These are phyloP conservation scores for Microsporum ferrugineum DNA, from an alignment of 2,329 filamentous ascomycete species.

Conservation along the genomic window DNA sequence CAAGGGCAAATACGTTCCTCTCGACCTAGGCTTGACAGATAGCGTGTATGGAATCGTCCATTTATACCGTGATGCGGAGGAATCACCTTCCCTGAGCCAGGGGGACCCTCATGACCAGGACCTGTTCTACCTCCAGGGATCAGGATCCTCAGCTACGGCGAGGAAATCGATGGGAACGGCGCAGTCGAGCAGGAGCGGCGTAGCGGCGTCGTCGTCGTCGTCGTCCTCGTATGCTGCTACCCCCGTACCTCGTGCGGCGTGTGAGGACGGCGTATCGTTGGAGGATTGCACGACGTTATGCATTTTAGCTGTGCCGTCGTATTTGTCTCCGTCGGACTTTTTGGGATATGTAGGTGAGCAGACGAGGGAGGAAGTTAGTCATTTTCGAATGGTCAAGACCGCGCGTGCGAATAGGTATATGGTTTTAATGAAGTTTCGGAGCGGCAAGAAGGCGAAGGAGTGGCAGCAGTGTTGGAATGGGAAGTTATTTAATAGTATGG, in stretches of 20 bases:
- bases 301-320: slow-evolving; percentile 87
- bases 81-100: slow-evolving; percentile 49
- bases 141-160: slow-evolving; percentile 22
- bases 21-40: slow-evolving; percentile 61
- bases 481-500: slow-evolving; percentile 82
- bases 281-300: slow-evolving; percentile 77
- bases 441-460: slow-evolving; percentile 57
- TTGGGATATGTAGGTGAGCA: slow-evolving; percentile 82
- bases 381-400: slow-evolving; percentile 90
- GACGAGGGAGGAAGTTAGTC: slow-evolving; percentile 75
- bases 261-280: background rate
- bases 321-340: slow-evolving; percentile 83
- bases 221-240: background rate
- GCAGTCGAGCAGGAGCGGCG: slow-evolving; percentile 6
- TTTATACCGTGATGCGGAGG: slow-evolving; percentile 74
- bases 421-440: slow-evolving; percentile 87
- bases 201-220: slow-evolving; percentile 1
- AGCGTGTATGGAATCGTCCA: slow-evolving; percentile 89
- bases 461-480: slow-evolving; percentile 88
- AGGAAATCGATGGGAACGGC: slow-evolving; percentile 10
- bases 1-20: slow-evolving; percentile 65
- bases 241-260: background rate
- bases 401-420: slow-evolving; percentile 82
- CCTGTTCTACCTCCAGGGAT: slow-evolving; percentile 28
- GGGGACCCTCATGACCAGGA: slow-evolving; percentile 35